These are phyloP conservation scores for Trifolium pratense DNA, from an alignment of 306 rosid genomes.

Conservation along the genomic window DNA sequence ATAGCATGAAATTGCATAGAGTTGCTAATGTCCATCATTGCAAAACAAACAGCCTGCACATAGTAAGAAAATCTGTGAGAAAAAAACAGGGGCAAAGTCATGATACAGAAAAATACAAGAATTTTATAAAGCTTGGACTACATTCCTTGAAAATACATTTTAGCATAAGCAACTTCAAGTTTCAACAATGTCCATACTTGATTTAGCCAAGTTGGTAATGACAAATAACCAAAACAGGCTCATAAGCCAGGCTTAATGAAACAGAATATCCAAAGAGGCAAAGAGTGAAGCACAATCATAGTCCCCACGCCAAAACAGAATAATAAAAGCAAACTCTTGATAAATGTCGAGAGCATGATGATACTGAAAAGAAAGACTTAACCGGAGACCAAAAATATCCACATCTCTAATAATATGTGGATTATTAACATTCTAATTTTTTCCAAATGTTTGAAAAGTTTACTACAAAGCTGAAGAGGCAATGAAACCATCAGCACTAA, in stretches of 20 bases:
- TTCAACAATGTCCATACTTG: constrained; percentile 25
- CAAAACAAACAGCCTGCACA: constrained; percentile 76
- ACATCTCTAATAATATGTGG: constrained; percentile 17
- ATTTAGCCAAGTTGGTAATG: constrained; percentile 19
- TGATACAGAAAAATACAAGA: constrained; percentile 25
- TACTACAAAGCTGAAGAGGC: constrained; percentile 23
- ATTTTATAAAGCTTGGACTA: constrained; percentile 26
- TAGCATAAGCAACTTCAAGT: constrained; percentile 34
- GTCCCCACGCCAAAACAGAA: constrained; percentile 25
- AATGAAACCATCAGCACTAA: constrained; percentile 1
- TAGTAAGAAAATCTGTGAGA: constrained; percentile 29
- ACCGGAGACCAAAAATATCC: constrained; percentile 4
- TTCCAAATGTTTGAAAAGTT: constrained; percentile 11
- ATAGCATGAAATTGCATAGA: constrained; percentile 52
- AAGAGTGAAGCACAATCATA: constrained; percentile 32
- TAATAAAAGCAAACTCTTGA: constrained; percentile 8
- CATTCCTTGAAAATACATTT: constrained; percentile 25
- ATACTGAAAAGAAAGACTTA: constrained; percentile 20
- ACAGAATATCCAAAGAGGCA: constrained; percentile 31
- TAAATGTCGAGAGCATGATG: constrained; percentile 8
- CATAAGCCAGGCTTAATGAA: constrained; percentile 19
- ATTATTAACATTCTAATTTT: constrained; percentile 1
- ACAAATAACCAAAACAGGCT: constrained; percentile 31
- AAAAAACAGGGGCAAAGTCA: constrained; percentile 11
- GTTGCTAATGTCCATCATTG: constrained; percentile 61